A percentile compares a stretch with the other conserved stretches of the same genome.
Conservation (phyloP, 257 asterid species). For the Solanum corneliomulleri region DNA sequence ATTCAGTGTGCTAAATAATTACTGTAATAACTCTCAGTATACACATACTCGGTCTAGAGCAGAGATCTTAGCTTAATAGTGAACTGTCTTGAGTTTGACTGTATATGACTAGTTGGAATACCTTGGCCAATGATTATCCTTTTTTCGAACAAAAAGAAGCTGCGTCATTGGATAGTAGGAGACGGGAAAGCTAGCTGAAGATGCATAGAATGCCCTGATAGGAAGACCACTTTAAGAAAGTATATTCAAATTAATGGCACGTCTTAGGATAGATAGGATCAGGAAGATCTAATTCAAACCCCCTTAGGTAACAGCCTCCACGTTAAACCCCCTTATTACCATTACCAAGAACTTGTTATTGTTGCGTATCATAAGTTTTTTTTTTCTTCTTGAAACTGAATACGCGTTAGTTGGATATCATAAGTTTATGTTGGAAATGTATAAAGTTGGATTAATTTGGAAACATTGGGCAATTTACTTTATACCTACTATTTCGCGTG, state of each 20-base stretch:
- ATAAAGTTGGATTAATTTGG: not conserved
- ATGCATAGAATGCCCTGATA: not conserved
- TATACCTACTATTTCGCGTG: not conserved
- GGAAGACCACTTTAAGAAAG: not conserved
- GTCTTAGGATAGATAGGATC: not conserved
- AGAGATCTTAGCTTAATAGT: not conserved
- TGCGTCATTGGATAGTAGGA: not conserved
- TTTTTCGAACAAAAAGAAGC: not conserved
- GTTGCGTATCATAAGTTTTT: not conserved
- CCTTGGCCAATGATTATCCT: not conserved
- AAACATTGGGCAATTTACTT: not conserved
- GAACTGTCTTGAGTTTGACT: not conserved
- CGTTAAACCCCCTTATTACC: not conserved
- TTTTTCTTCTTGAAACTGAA: not conserved
- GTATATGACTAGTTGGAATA: not conserved
- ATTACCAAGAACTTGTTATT: not conserved
- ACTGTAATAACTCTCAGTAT: not conserved
- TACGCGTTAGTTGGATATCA: not conserved
- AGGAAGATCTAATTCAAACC: not conserved
- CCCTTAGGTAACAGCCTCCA: not conserved
- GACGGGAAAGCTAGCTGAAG: not conserved
- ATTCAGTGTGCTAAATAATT: not conserved
- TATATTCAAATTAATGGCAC: not conserved
- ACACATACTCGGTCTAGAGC: not conserved
- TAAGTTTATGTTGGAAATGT: not conserved